phyloP scores from a whole-genome alignment of 805 yeast species.

The Candida vartiovaarae region DNA sequence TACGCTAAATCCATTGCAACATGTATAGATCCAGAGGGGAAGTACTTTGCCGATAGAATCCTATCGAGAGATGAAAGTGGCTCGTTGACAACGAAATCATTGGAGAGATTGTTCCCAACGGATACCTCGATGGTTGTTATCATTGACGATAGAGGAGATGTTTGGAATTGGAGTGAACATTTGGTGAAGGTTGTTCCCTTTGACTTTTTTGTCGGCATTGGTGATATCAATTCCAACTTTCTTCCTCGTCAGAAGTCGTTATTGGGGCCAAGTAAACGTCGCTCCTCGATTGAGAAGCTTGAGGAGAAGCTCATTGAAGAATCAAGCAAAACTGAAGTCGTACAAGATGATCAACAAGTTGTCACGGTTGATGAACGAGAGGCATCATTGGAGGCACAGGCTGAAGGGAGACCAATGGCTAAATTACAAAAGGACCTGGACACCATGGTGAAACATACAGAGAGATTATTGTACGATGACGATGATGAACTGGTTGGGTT shows the following conservation, averaged over 20 bases:
- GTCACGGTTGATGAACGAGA: constrained; percentile 42
- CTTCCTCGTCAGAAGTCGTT: constrained; percentile 67
- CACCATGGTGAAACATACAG: constrained; percentile 14
- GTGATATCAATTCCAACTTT: constrained; percentile 91
- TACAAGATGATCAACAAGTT: constrained; percentile 26
- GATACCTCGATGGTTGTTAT: constrained; percentile 95
- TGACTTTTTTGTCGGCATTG: constrained; percentile 94
- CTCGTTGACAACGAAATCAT: constrained; percentile 78
- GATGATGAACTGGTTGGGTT: constrained; percentile 69
- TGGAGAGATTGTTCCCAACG: constrained; percentile 86
- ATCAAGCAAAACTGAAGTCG: constrained; percentile 24
- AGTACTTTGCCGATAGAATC: constrained; percentile 84
- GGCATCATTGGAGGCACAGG: constrained; percentile 70
- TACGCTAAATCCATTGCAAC: constrained; percentile 87
- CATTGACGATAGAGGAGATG: constrained; percentile 97
- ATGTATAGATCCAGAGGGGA: constrained; percentile 85
- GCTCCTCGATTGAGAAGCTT: constrained; percentile 49
- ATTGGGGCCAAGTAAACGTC: constrained; percentile 55
- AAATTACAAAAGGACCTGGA: constrained; percentile 72
- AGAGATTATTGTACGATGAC: constrained; percentile 59
- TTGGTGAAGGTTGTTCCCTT: constrained; percentile 90
- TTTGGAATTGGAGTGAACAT: constrained; percentile 96
- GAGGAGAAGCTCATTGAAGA: constrained; percentile 37
- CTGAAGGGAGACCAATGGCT: constrained; percentile 77
- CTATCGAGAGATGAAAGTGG: constrained; percentile 94